A percentile compares a stretch with the other conserved stretches of the same genome.
phyloP scores from a whole-genome alignment of 129 eudicot species.

The Arctium lappa region DNA sequence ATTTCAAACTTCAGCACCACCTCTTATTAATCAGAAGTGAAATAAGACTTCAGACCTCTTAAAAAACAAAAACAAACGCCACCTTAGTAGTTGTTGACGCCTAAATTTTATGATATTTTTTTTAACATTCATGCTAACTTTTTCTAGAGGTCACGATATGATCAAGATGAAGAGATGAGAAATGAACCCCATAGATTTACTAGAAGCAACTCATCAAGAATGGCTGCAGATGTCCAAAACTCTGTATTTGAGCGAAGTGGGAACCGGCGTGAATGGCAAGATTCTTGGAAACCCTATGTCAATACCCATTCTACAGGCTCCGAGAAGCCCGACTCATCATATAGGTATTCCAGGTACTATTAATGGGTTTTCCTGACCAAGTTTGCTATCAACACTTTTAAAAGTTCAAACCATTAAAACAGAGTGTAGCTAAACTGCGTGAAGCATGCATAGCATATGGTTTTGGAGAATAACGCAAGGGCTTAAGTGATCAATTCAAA shows the following conservation, averaged over 20 bases:
- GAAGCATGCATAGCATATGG: slow-evolving; percentile 7
- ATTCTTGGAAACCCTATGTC: slow-evolving; percentile 42
- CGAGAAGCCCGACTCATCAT: slow-evolving; percentile 34
- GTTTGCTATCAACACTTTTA: not conserved
- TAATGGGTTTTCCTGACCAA: slow-evolving; percentile 3
- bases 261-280: slow-evolving; percentile 54
- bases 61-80: no score
- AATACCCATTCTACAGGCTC: slow-evolving; percentile 44
- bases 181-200: slow-evolving; percentile 39
- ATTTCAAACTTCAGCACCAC: no score
- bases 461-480: not conserved
- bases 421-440: not conserved
- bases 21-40: no score
- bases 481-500: no score
- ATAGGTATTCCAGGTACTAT: slow-evolving; percentile 19
- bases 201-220: slow-evolving; percentile 44
- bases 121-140: slow-evolving; percentile 17
- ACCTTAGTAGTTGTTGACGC: no score
- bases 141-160: slow-evolving; percentile 68
- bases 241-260: slow-evolving; percentile 42
- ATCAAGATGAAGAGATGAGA: slow-evolving; percentile 74
- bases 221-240: slow-evolving; percentile 43
- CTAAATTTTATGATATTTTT: not conserved
- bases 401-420: slow-evolving; percentile 1
- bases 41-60: no score